Percentiles rank a stretch among this genome's conserved stretches.
These are phyloP conservation scores for Mycena sp. DNA, from an alignment of 1,284 basidiomycete species.

Conservation along the genomic window DNA sequence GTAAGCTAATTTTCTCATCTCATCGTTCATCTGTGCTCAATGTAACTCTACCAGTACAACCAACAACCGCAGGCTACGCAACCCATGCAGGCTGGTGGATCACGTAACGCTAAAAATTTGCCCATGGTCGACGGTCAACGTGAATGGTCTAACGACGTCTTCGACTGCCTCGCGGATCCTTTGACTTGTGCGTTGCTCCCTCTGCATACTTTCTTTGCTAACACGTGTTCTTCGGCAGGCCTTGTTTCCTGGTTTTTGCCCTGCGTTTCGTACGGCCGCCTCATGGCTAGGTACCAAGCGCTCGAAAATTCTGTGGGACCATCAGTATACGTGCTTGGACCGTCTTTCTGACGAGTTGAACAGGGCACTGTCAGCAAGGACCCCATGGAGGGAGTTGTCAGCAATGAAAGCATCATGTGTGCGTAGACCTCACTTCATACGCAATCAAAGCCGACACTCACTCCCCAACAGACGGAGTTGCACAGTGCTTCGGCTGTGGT, in stretches of 20 bases:
- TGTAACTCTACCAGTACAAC: constrained; percentile 17
- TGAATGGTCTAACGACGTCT: constrained; percentile 57
- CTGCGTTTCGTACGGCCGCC: constrained; percentile 29
- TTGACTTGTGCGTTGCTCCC: constrained; percentile 49
- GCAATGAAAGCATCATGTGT: constrained; percentile 30
- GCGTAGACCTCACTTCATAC: not conserved
- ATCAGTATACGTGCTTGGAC: not conserved
- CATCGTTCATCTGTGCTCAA: not conserved
- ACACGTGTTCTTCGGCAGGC: not conserved
- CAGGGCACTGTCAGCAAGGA: constrained; percentile 28
- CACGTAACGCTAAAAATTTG: constrained; percentile 52
- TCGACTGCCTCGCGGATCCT: constrained; percentile 46
- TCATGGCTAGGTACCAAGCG: constrained; percentile 25
- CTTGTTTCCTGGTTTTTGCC: constrained; percentile 31
- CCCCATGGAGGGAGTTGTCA: constrained; percentile 30
- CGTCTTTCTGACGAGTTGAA: constrained; percentile 2
- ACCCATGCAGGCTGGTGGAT: constrained; percentile 47
- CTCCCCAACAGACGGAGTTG: constrained; percentile 20
- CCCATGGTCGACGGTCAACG: constrained; percentile 50
- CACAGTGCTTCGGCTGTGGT: constrained; percentile 27
- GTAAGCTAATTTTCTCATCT: constrained; percentile 8
- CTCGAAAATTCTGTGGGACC: constrained; percentile 22
- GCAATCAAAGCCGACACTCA: not conserved
- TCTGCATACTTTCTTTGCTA: constrained; percentile 9
- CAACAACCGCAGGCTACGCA: constrained; percentile 37